Percentiles rank a stretch among this genome's conserved stretches.
phyloP scores from a whole-genome alignment of 768 basidiomycete species.

The Tricholomella constricta region DNA sequence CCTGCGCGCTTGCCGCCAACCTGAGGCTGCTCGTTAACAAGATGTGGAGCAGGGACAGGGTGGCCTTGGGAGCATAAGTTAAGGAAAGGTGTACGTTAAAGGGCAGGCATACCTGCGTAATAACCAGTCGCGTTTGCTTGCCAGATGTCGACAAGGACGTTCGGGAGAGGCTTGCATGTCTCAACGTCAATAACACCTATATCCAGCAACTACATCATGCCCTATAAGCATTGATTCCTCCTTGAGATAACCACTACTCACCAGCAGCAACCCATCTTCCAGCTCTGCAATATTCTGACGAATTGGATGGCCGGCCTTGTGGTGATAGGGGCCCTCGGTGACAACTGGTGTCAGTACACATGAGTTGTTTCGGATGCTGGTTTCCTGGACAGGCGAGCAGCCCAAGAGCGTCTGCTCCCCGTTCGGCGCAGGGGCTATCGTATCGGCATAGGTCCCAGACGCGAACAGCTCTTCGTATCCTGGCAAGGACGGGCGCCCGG shows the following conservation, averaged over 20 bases:
- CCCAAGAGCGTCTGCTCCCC: conserved; percentile 40
- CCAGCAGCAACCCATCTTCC: conserved; percentile 51
- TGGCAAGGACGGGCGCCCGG: conserved; percentile 39
- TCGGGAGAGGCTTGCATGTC: conserved; percentile 54
- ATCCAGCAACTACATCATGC: conserved; percentile 46
- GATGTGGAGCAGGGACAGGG: conserved; percentile 45
- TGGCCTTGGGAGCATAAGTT: conserved; percentile 35
- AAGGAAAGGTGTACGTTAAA: neutral
- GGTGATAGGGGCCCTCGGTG: conserved; percentile 59
- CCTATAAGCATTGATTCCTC: neutral
- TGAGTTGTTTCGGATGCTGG: conserved; percentile 54
- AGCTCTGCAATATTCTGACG: conserved; percentile 56
- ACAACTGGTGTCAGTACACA: conserved; percentile 56
- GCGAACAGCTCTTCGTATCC: conserved; percentile 47
- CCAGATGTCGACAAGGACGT: conserved; percentile 63
- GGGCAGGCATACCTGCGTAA: conserved; percentile 44
- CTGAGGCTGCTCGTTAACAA: conserved; percentile 46
- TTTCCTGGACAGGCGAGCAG: conserved; percentile 47
- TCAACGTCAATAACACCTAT: conserved; percentile 61
- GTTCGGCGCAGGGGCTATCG: conserved; percentile 17
- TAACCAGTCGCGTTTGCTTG: conserved; percentile 57
- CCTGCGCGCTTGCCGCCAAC: conserved; percentile 47
- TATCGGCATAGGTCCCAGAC: conserved; percentile 36
- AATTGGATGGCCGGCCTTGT: conserved; percentile 48
- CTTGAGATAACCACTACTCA: conserved; percentile 23